Percentiles rank a stretch among this genome's conserved stretches.
Evolutionary conservation across 768 basidiomycete species (phyloP).

Genomic region (Tylopilus sp.): DNA sequence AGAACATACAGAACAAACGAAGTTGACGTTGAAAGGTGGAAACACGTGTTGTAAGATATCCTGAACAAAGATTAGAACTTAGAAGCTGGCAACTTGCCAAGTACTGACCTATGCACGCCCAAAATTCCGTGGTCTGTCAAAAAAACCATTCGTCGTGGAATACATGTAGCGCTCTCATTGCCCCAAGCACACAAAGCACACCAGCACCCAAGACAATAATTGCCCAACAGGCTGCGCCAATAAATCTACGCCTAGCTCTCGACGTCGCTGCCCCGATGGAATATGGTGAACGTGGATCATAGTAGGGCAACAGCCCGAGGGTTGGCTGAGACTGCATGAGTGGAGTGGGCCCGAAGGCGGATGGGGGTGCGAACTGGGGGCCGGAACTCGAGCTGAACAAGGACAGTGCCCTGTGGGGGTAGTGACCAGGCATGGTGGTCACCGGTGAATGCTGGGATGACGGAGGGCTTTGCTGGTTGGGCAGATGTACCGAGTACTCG

Average conservation of each 20-base stretch:
- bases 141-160: not conserved
- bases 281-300: constrained; percentile 41
- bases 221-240: constrained; percentile 40
- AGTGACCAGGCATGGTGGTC: constrained; percentile 12
- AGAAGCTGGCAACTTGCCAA: not conserved
- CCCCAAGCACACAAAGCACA: constrained; percentile 25
- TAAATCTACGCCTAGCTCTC: constrained; percentile 44
- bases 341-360: constrained; percentile 39
- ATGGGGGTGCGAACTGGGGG: constrained; percentile 17
- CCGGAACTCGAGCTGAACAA: constrained; percentile 14
- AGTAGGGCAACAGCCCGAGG: constrained; percentile 37
- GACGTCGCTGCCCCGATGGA: constrained; percentile 34
- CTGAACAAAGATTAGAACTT: not conserved
- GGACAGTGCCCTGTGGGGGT: constrained; percentile 13
- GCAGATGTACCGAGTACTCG: constrained; percentile 23
- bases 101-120: not conserved
- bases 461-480: constrained; percentile 9
- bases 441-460: constrained; percentile 19
- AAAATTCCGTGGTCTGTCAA: not conserved
- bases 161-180: constrained; percentile 14
- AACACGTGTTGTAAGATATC: not conserved
- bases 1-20: not conserved
- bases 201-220: constrained; percentile 31
- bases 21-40: not conserved
- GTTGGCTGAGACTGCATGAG: constrained; percentile 34